phyloP scores from a whole-genome alignment of 306 rosid genomes.

The Hippophae rhamnoides region DNA sequence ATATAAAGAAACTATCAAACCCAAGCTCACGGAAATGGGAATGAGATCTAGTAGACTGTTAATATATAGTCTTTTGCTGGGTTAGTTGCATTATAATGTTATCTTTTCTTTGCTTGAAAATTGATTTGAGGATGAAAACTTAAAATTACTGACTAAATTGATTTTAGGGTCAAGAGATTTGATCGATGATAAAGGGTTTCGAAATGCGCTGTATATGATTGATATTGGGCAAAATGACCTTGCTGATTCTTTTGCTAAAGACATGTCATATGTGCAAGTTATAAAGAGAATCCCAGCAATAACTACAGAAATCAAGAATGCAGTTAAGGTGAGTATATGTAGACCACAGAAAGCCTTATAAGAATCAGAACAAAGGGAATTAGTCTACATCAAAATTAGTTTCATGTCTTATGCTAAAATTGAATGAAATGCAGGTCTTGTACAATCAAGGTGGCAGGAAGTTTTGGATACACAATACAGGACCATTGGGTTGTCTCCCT shows the following conservation, averaged over 20 bases:
- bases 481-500: constrained; percentile 93
- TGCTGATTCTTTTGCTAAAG: constrained; percentile 60
- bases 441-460: constrained; percentile 78
- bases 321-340: constrained; percentile 42
- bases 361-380: background rate
- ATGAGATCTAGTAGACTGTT: no score
- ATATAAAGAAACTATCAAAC: no score
- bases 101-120: background rate
- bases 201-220: constrained; percentile 72
- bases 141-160: background rate
- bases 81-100: no score
- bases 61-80: no score
- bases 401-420: background rate
- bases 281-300: constrained; percentile 49
- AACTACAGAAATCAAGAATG: constrained; percentile 50
- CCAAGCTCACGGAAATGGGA: no score
- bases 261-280: constrained; percentile 46
- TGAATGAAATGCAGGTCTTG: constrained; percentile 36
- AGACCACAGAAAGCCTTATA: background rate
- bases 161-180: constrained; percentile 36
- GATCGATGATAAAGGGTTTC: constrained; percentile 48
- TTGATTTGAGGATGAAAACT: background rate
- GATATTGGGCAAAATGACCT: constrained; percentile 94
- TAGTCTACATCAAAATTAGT: background rate
- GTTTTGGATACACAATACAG: constrained; percentile 93